Evolutionary conservation across 208 protist genomes (phyloP).

Genomic region (Leishmania martiniquensis): DNA sequence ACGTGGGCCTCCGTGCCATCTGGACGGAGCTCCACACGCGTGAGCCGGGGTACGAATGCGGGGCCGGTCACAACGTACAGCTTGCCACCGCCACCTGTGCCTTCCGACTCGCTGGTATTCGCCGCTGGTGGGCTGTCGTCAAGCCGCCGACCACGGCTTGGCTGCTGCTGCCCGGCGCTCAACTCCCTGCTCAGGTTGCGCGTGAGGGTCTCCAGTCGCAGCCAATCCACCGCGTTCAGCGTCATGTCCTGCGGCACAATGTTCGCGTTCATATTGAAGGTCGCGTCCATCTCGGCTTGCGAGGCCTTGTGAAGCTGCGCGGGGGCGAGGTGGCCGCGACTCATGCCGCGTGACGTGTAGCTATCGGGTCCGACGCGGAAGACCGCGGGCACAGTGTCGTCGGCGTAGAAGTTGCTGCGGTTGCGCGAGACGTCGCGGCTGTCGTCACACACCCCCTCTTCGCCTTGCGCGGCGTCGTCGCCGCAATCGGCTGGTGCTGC

Average conservation of each 20-base stretch:
- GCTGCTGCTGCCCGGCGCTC: slow-evolving; percentile 20
- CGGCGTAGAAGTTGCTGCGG: slow-evolving; percentile 70
- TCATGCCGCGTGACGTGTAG: slow-evolving; percentile 65
- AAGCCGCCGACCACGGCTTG: slow-evolving; percentile 7
- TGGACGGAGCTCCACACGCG: slow-evolving; percentile 42
- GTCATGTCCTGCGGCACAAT: slow-evolving; percentile 90
- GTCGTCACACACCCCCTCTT: slow-evolving; percentile 11
- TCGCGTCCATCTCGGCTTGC: slow-evolving; percentile 72
- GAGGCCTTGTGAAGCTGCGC: slow-evolving; percentile 80
- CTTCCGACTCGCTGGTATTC: slow-evolving; percentile 6
- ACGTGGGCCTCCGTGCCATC: slow-evolving; percentile 31
- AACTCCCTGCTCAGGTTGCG: slow-evolving; percentile 46
- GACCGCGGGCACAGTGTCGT: slow-evolving; percentile 48
- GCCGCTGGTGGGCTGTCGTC: not conserved
- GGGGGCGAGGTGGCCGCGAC: slow-evolving; percentile 82
- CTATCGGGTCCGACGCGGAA: slow-evolving; percentile 67
- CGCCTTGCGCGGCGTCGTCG: slow-evolving; percentile 18
- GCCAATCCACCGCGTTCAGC: slow-evolving; percentile 83
- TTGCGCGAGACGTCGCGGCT: slow-evolving; percentile 34
- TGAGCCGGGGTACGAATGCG: slow-evolving; percentile 56
- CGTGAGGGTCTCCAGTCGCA: slow-evolving; percentile 75
- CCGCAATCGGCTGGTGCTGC: not conserved
- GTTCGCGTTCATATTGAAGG: slow-evolving; percentile 91
- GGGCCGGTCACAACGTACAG: slow-evolving; percentile 63
- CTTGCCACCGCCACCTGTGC: slow-evolving; percentile 14